A percentile compares a stretch with the other conserved stretches of the same genome.
phyloP scores from a whole-genome alignment of 2,329 filamentous ascomycete genomes.

The Coniochaeta ligniaria region DNA sequence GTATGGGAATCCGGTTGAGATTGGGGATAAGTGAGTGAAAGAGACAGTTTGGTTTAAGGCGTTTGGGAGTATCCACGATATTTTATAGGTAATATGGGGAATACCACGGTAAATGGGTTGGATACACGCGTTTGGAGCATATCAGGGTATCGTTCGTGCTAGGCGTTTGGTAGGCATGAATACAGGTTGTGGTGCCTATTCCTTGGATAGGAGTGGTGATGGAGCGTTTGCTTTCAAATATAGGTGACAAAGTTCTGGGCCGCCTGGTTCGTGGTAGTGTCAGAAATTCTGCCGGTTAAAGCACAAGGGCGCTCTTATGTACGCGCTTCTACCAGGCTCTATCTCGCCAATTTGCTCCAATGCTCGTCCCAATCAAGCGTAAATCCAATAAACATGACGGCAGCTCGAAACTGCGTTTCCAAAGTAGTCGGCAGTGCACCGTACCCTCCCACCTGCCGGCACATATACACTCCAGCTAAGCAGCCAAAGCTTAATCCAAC shows the following conservation, averaged over 20 bases:
- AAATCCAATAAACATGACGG: neutral
- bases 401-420: no score
- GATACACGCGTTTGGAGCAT: neutral
- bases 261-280: neutral
- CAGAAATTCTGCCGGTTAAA: neutral
- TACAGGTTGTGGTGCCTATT: no score
- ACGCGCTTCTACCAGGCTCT: neutral
- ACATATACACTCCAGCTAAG: neutral
- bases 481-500: neutral
- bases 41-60: neutral
- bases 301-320: no score
- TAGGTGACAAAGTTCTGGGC: no score
- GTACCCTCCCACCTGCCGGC: no score
- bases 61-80: neutral
- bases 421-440: no score
- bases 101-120: neutral
- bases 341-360: neutral
- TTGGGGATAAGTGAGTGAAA: slow-evolving; percentile 3
- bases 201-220: no score
- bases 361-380: neutral
- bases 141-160: neutral
- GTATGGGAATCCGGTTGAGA: slow-evolving; percentile 10
- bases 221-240: no score
- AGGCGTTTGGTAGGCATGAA: no score
- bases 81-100: neutral